phyloP scores from a whole-genome alignment of 164 flowering plant genomes.

The Chimonanthus praecox region DNA sequence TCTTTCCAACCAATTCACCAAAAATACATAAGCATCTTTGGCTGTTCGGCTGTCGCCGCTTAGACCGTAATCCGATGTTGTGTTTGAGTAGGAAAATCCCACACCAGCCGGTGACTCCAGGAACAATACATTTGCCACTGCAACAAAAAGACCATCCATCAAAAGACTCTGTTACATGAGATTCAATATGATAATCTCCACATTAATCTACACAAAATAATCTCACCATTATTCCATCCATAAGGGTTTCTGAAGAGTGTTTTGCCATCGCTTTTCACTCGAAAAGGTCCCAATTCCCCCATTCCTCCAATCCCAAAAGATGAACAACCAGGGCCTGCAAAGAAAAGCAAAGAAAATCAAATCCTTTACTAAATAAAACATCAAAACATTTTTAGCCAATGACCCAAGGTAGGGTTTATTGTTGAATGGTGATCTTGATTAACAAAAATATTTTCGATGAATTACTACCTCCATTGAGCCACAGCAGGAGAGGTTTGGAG shows the following conservation, averaged over 20 bases:
- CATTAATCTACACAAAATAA: neutral
- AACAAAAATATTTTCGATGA: neutral
- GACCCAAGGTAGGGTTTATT: too few species aligned
- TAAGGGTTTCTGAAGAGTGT: constrained; percentile 45
- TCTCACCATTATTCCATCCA: constrained; percentile 66
- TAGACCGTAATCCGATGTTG: constrained; percentile 29
- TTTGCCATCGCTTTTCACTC: constrained; percentile 63
- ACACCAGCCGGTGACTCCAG: constrained; percentile 73
- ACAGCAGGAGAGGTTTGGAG: constrained; percentile 59
- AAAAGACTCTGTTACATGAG: neutral
- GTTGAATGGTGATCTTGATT: neutral
- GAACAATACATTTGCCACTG: constrained; percentile 72
- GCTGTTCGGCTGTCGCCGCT: constrained; percentile 56
- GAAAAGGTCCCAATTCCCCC: constrained; percentile 76
- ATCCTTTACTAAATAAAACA: too few species aligned
- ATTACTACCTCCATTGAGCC: constrained; percentile 61
- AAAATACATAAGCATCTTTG: constrained; percentile 39
- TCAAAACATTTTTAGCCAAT: too few species aligned
- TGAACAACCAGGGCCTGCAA: constrained; percentile 83
- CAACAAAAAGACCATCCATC: neutral
- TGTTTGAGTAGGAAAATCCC: constrained; percentile 72
- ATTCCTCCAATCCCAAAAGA: constrained; percentile 76
- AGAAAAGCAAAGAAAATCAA: neutral
- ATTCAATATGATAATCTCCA: too few species aligned
- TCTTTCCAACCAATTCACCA: constrained; percentile 69